Percentiles rank a stretch among this genome's conserved stretches.
Conservation (phyloP, 2,329 filamentous ascomycete species). For the Venturia asperata region DNA sequence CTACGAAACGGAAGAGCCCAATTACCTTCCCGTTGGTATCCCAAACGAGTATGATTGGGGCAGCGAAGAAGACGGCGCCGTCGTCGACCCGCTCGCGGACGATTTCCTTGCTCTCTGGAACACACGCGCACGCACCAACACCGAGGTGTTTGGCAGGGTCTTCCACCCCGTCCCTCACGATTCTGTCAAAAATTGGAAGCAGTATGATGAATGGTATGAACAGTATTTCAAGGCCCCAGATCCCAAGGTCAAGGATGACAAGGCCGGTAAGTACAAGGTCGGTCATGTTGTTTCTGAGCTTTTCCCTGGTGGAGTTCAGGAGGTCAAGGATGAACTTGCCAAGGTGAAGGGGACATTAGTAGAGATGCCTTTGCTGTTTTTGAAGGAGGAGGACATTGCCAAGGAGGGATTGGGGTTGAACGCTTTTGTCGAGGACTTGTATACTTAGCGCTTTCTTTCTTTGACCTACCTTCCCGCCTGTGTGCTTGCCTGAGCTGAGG, state of each 20-base stretch:
- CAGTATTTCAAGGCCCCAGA: conserved; percentile 51
- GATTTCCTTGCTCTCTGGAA: conserved; percentile 68
- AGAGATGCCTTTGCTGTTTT: conserved; percentile 86
- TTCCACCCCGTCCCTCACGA: conserved; percentile 76
- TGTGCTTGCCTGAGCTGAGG: too few species aligned
- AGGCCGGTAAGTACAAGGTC: conserved; percentile 59
- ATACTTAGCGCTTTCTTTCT: conserved; percentile 34
- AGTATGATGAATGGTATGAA: conserved; percentile 66
- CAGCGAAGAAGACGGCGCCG: conserved; percentile 45
- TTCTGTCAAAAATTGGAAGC: conserved; percentile 59
- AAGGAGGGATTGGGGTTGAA: conserved; percentile 63
- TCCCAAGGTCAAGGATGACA: conserved; percentile 33
- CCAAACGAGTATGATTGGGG: conserved; percentile 45
- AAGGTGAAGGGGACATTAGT: conserved; percentile 56
- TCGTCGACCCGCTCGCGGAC: conserved; percentile 64
- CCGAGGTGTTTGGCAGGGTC: conserved; percentile 68
- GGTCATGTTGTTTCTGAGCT: conserved; percentile 69
- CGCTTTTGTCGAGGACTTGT: conserved; percentile 42
- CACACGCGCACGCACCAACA: conserved; percentile 66
- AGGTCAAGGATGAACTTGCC: conserved; percentile 63
- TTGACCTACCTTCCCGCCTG: too few species aligned
- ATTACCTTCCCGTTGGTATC: conserved; percentile 51
- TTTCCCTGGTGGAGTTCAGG: conserved; percentile 38
- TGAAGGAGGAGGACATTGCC: conserved; percentile 79
- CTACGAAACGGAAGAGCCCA: conserved; percentile 51